A percentile compares a stretch with the other conserved stretches of the same genome.
Conservation (phyloP, 192 early-diverging fungal genomes). For the Phycomyces nitens region DNA sequence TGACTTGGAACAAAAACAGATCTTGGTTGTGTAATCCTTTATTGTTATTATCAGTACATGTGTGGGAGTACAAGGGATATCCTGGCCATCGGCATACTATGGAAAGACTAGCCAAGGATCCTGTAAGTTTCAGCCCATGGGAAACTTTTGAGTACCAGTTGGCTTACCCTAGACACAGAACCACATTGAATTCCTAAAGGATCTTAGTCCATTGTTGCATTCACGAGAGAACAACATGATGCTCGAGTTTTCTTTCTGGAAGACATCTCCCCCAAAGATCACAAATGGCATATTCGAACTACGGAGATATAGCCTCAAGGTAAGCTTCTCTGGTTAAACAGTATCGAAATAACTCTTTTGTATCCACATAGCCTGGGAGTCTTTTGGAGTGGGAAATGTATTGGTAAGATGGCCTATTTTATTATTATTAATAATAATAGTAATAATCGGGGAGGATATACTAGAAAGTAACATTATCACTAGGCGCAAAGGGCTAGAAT, state of each 20-base stretch:
- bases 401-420: conserved; percentile 52
- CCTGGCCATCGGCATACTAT: conserved; percentile 73
- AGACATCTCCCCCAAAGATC: conserved; percentile 69
- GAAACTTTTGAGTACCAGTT: neutral
- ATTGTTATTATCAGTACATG: conserved; percentile 57
- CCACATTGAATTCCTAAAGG: conserved; percentile 62
- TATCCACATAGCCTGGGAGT: conserved; percentile 84
- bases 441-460: too few species aligned
- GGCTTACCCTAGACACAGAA: neutral
- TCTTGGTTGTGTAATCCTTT: too few species aligned
- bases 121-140: conserved; percentile 34
- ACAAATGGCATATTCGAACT: conserved; percentile 88
- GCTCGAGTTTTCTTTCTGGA: conserved; percentile 93
- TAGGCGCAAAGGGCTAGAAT: conserved; percentile 83
- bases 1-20: too few species aligned
- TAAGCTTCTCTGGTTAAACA: too few species aligned
- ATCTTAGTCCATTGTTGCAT: conserved; percentile 69
- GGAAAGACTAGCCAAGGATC: conserved; percentile 55
- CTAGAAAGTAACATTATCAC: neutral
- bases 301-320: conserved; percentile 81
- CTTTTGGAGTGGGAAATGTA: conserved; percentile 91
- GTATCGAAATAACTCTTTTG: too few species aligned
- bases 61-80: conserved; percentile 96
- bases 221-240: conserved; percentile 79
- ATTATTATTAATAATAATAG: too few species aligned